Conservation (phyloP, 2,329 filamentous ascomycete genomes). For the Colletotrichum sp. region DNA sequence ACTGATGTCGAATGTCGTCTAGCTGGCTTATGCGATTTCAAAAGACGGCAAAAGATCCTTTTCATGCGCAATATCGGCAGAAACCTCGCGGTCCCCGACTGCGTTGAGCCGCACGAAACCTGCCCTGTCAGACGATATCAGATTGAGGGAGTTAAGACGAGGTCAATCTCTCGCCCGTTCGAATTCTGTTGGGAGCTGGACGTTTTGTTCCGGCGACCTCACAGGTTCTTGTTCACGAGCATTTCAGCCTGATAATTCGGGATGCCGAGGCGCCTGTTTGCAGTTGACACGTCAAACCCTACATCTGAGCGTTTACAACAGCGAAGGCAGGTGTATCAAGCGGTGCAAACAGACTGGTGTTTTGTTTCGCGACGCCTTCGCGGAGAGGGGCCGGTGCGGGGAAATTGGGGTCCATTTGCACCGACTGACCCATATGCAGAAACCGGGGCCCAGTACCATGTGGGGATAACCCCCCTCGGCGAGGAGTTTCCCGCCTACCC, state of each 20-base stretch:
- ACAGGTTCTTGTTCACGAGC: not conserved
- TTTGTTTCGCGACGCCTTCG: not conserved
- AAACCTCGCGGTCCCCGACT: not conserved
- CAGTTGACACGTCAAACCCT: not conserved
- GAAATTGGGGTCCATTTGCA: not conserved
- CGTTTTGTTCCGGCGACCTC: not conserved
- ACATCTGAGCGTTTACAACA: not conserved
- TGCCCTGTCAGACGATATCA: not conserved
- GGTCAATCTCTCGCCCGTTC: not conserved
- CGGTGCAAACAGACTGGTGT: not conserved
- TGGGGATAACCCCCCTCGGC: not conserved
- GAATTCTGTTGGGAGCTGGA: not conserved
- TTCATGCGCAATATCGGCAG: not conserved
- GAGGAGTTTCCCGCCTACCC: not conserved
- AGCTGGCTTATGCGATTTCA: not conserved
- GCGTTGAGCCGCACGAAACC: not conserved
- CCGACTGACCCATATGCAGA: not conserved
- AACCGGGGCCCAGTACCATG: not conserved
- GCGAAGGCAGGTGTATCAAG: not conserved
- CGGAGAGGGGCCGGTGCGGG: not conserved
- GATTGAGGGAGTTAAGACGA: not conserved
- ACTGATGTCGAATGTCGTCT: not conserved
- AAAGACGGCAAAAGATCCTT: not conserved
- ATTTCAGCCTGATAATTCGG: not conserved
- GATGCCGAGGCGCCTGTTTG: not conserved